Base-by-base conservation (phyloP, 768 basidiomycete genomes). In the Kwoniella sp. region DNA sequence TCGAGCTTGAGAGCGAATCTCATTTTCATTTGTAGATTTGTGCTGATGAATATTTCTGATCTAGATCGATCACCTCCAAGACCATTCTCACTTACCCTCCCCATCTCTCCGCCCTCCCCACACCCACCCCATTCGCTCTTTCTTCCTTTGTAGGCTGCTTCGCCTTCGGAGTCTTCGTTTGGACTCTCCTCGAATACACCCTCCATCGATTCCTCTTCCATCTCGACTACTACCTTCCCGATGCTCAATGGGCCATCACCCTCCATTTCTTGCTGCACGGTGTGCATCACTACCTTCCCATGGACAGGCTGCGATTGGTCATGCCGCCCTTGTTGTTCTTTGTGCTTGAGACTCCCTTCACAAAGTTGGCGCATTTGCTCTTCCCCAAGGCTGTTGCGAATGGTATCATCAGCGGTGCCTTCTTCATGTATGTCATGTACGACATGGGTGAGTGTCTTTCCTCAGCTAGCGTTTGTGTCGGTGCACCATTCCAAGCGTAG, bases 161-260 rank as follows among this genome's bases (percentile, higher is more conserved):
- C 84, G 79, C 92, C 65, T 56, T 87, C 47, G 96, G 96, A 4
- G 93, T 92, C 79, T 31, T 96, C 55, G 84, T 95, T 61, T 99
- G 95, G 95, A 98, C 96, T 0, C 79, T 96, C 64, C 82, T 96
- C 79, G 96, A 98, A 81, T 99, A 98, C 79, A 83, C 84, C 13
- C 82, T 99, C 74, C 96, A 99, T 82, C 89, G 96, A 47, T 97
- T 97, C 87, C 82, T 99, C 55, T 99, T 99, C 87, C 96, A 99
- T 81, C 83, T 99, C 72, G 96, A 99, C 76, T 84, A 87, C 9
- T 81, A 85, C 74, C 86, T 99, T 23, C 96, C 96, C 1, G 96
- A 99, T 81, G 84, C 83, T 63, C 89, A 89, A 4, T 82, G 83
- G 57, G 91, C 89, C 82, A 84, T 98, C 75, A 87, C 87, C 48